A percentile compares a stretch with the other conserved stretches of the same genome.
These are phyloP conservation scores for Platismatia glauca DNA, from an alignment of 495 filamentous ascomycete species.

Conservation along the genomic window DNA sequence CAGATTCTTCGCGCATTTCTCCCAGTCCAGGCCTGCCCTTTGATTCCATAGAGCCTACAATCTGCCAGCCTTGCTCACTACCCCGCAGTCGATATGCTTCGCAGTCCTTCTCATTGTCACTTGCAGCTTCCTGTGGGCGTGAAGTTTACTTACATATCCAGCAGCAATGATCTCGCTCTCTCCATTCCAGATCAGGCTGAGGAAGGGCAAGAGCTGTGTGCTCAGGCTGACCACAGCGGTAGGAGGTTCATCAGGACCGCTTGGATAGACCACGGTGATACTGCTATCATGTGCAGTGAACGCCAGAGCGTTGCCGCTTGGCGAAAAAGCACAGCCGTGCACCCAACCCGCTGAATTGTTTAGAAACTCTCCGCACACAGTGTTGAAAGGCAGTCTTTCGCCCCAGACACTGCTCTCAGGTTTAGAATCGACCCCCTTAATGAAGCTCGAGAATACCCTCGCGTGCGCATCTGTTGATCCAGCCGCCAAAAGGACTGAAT, in stretches of 20 bases:
- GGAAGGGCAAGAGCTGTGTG: constrained; percentile 83
- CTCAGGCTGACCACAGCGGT: constrained; percentile 78
- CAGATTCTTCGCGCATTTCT: constrained; percentile 66
- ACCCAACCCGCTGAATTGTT: constrained; percentile 97
- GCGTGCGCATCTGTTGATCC: constrained; percentile 97
- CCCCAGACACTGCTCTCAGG: constrained; percentile 90
- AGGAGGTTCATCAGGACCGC: constrained; percentile 83
- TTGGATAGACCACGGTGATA: constrained; percentile 91
- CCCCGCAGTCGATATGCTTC: constrained; percentile 87
- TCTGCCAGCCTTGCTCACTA: constrained; percentile 73
- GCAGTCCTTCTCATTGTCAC: constrained; percentile 53
- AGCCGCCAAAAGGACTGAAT: constrained; percentile 86
- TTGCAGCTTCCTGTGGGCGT: background rate
- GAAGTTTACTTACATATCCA: constrained; percentile 54
- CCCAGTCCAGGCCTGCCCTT: constrained; percentile 43
- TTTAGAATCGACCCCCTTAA: constrained; percentile 84
- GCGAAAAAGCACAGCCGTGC: constrained; percentile 82
- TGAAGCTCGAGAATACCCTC: constrained; percentile 87
- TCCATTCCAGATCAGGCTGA: constrained; percentile 82
- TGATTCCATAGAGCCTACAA: constrained; percentile 72
- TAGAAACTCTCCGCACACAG: constrained; percentile 89
- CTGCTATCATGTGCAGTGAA: constrained; percentile 92
- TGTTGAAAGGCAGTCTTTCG: constrained; percentile 91
- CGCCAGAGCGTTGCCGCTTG: constrained; percentile 81
- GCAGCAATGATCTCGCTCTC: constrained; percentile 93